phyloP scores from a whole-genome alignment of 176 grass and related monocot genomes.

The Musa troglodytarum region DNA sequence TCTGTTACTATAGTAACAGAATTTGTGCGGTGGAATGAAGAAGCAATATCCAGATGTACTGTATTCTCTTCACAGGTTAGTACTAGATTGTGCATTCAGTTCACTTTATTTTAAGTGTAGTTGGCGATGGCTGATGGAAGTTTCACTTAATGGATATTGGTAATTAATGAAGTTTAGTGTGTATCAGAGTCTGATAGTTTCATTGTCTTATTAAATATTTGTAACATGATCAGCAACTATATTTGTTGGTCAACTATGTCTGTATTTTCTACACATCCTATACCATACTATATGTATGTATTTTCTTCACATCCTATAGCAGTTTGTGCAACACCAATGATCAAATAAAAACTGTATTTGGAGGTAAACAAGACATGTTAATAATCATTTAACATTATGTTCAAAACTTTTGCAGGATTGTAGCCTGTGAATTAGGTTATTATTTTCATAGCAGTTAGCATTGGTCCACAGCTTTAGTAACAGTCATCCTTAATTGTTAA shows the following conservation, averaged over 20 bases:
- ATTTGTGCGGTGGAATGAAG: slow-evolving; percentile 94
- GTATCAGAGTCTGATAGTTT: not conserved
- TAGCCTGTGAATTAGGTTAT: too few species aligned
- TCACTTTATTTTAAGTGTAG: not conserved
- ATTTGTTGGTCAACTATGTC: not conserved
- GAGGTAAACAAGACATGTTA: too few species aligned
- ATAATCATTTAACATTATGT: too few species aligned
- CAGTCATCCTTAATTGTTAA: too few species aligned
- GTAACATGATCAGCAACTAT: not conserved
- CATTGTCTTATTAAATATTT: not conserved
- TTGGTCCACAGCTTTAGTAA: too few species aligned
- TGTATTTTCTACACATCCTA: not conserved
- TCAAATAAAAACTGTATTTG: too few species aligned
- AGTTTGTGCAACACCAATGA: too few species aligned
- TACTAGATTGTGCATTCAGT: slow-evolving; percentile 10
- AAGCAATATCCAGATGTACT: slow-evolving; percentile 93
- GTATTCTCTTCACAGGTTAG: slow-evolving; percentile 83
- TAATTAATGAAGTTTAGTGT: not conserved
- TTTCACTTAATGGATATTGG: not conserved
- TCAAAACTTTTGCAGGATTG: too few species aligned
- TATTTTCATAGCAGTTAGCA: too few species aligned
- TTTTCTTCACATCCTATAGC: too few species aligned
- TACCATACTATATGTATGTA: not conserved
- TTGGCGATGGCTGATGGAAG: not conserved
- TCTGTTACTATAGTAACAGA: slow-evolving; percentile 94